These are phyloP conservation scores for Planoprotostelium fungivorum DNA, from an alignment of 78 protist species.

Conservation along the genomic window DNA sequence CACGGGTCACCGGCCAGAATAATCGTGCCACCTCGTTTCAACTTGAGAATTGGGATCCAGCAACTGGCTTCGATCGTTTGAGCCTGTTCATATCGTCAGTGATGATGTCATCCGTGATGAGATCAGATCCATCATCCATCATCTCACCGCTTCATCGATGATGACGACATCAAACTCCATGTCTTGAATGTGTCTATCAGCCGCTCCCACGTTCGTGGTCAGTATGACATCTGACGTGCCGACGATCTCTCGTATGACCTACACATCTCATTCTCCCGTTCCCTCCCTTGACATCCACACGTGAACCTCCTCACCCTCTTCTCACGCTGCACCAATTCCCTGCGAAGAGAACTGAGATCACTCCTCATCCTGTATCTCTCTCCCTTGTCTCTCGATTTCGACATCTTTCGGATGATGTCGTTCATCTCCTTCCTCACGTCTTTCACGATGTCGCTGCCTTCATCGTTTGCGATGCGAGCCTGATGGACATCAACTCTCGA, in stretches of 20 bases:
- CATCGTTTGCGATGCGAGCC: neutral
- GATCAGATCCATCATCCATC: neutral
- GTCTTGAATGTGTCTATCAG: slow-evolving; percentile 18
- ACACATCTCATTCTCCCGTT: slow-evolving; percentile 10
- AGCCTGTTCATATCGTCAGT: slow-evolving; percentile 11
- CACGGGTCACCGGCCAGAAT: slow-evolving; percentile 80
- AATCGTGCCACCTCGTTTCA: neutral
- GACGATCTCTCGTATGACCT: slow-evolving; percentile 29
- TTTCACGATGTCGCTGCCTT: neutral
- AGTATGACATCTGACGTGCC: slow-evolving; percentile 33
- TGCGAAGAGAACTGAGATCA: neutral
- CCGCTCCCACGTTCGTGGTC: slow-evolving; percentile 43
- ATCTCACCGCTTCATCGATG: slow-evolving; percentile 34
- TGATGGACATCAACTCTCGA: no score
- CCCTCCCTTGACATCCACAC: no score
- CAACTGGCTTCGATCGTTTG: slow-evolving; percentile 81
- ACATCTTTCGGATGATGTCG: neutral
- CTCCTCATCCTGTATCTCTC: neutral
- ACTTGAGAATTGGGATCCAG: slow-evolving; percentile 81
- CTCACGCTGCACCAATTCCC: neutral
- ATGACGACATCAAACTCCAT: slow-evolving; percentile 38
- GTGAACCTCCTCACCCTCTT: neutral
- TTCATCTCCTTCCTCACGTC: slow-evolving; percentile 16
- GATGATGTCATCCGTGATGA: neutral
- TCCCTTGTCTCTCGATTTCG: neutral